Base-by-base conservation (phyloP, 2,329 filamentous ascomycete genomes). In the Paecilomyces dactylethromorphus region DNA sequence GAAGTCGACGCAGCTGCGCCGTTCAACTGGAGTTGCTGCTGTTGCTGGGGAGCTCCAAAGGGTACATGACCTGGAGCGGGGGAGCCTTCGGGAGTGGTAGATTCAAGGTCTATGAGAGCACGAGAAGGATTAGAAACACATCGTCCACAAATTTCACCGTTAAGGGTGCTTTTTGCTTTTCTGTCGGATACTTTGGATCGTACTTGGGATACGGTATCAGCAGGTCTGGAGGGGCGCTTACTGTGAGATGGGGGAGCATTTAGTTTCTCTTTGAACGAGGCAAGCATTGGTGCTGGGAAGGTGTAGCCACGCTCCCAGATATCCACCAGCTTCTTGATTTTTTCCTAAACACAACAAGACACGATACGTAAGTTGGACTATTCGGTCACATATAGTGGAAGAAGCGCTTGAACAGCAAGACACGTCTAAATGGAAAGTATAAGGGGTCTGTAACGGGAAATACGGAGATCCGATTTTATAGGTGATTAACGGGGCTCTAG, bases 271-370 rank as follows among this genome's bases (percentile, higher is more conserved):
- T 91, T 93, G 82, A 96, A 96, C 39, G 85, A 85, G n/a, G 78
- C 74, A 67, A 99, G 84, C 85, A 96, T 88, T 57, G 87, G 76
- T 50, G 82, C 74, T 26, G 94, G 92, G 75, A 99, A 97, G 22
- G 92, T 97, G 72, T 89, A 88, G 64, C 91, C 91, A 71, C 94
- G 94, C 74, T 97, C 92, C 94, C 94, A 99, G 66, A 99, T 99
- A 73, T 96, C 92, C 78, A 97, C 81, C 67, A 99, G 84, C 75
- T 97, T 97, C 73, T 83, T 87, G 76, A 97, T 93, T 81, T 97
- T 97, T 74, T 96, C 91, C 90, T 94, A 88, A 81, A 87, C 54
- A 59, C 68, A 59, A 73, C 65, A 72, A 64, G 71, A 70, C 72
- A 67, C 60, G 60, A 76, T 76, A 78, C 71, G 81, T 83, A 79